phyloP scores from a whole-genome alignment of 805 yeast genomes.

The Starmera pachycereana region DNA sequence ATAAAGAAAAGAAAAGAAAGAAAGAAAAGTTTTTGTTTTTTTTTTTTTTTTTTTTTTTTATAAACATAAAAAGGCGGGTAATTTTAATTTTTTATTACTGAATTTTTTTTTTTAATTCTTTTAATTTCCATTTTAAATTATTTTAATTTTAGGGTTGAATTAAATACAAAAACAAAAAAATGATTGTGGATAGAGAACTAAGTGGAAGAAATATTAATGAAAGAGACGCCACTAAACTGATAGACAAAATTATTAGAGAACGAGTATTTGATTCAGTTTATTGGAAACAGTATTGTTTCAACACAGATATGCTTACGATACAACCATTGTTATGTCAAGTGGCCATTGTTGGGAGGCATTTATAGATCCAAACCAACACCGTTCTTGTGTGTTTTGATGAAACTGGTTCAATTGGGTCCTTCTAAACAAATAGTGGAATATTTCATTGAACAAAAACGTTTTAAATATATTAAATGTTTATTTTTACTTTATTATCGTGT shows the following conservation, averaged over 20 bases:
- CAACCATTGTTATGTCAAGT: slow-evolving; percentile 33
- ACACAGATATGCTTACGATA: slow-evolving; percentile 36
- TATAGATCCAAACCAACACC: slow-evolving; percentile 46
- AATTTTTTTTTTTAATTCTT: too few relatives aligned
- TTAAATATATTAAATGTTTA: slow-evolving; percentile 68
- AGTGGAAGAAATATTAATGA: slow-evolving; percentile 25
- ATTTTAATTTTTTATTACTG: neutral
- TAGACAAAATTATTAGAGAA: slow-evolving; percentile 50
- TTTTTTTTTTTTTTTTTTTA: too few relatives aligned
- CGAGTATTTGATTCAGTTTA: slow-evolving; percentile 44
- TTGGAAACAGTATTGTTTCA: slow-evolving; percentile 48
- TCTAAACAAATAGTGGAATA: slow-evolving; percentile 41
- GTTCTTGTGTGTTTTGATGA: slow-evolving; percentile 66
- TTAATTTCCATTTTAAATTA: too few relatives aligned
- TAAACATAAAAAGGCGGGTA: neutral
- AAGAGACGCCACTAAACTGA: slow-evolving; percentile 35
- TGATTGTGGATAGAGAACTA: slow-evolving; percentile 12
- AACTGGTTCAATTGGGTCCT: slow-evolving; percentile 73
- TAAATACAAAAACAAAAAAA: too few relatives aligned
- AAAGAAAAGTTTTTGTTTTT: too few relatives aligned
- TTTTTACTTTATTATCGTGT: slow-evolving; percentile 55
- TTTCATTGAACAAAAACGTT: slow-evolving; percentile 50
- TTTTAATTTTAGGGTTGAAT: neutral
- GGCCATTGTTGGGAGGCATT: slow-evolving; percentile 34
- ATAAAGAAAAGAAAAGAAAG: neutral